Evolutionary conservation across 2,329 filamentous ascomycete genomes (phyloP), one percentile per base, ranked within the genome.

Genomic region (Bipolaris zeicola): DNA sequence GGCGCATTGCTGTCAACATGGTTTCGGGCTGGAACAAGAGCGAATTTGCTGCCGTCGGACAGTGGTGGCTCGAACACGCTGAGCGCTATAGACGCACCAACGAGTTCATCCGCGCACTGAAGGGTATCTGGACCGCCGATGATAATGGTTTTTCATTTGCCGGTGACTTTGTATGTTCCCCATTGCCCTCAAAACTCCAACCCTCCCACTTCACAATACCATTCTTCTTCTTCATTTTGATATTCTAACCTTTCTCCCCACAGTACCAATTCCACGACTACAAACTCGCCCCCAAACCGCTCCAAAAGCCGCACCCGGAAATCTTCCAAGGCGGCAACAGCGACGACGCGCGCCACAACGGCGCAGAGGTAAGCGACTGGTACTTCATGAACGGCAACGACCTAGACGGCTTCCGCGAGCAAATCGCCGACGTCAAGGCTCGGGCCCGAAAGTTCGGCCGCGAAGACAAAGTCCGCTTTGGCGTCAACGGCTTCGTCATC

Each of bases 351-450:
- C 73, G 80, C 6, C 77, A 79, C 26, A 83, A 83, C 50, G 81
- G 79, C 0, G 80, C 79, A 0, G 67, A 76, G 20, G 81, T 79
- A 2, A 78, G 74, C 2, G 81, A 83, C 55, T 83, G 80, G 70
- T 84, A 83, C 61, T 84, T 83, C 63, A 83, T 83, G 81, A 84
- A 83, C 62, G 81, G 81, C n/a, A 83, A 83, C 62, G 81, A 82
- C 2, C 76, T 83, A 8, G 81, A 83, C 49, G 81, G 81, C 2
- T 83, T 84, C 67, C 76, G 80, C 41, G 69, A 71, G 8, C 81
- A 84, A 64, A 83, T 84, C 41, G 69, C 69, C 1, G 81, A 83
- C 57, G 81, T 83, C 3, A 79, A 78, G 52, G 77, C 76, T 43
- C 74, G 80, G 0, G 81, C 82, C 2, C 72, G 72, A 51, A 78